Evolutionary conservation across 352 stramenopile genomes (phyloP).

Genomic region (Blastocystis sp.): DNA sequence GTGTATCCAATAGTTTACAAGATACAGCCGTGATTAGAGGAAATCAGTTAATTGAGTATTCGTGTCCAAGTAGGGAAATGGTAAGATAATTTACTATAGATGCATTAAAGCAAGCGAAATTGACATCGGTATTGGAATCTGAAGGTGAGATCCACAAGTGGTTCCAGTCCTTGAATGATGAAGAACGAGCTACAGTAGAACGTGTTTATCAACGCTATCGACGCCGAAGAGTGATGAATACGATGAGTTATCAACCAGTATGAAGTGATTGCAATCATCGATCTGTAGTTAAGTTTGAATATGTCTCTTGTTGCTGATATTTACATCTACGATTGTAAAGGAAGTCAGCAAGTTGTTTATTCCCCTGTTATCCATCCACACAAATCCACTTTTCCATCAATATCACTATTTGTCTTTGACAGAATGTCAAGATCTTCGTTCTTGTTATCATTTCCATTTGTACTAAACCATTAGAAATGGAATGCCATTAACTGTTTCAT

Average conservation of each 20-base stretch:
- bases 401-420: background rate
- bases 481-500: background rate
- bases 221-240: background rate
- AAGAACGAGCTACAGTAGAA: background rate
- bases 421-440: background rate
- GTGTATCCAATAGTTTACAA: background rate
- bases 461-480: background rate
- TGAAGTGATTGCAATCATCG: background rate
- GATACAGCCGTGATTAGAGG: background rate
- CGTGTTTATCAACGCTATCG: background rate
- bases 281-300: background rate
- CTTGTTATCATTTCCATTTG: background rate
- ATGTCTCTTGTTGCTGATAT: background rate
- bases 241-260: conserved; percentile 33
- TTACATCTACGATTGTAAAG: conserved; percentile 38
- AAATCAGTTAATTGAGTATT: background rate
- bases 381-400: background rate
- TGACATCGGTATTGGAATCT: background rate
- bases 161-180: background rate
- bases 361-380: background rate
- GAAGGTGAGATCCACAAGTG: background rate
- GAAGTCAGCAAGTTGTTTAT: background rate
- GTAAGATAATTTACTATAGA: background rate
- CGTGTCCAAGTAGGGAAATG: background rate
- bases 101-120: background rate